A percentile compares a stretch with the other conserved stretches of the same genome.
Conservation (phyloP, 306 rosid species). For the Delonix regia region DNA sequence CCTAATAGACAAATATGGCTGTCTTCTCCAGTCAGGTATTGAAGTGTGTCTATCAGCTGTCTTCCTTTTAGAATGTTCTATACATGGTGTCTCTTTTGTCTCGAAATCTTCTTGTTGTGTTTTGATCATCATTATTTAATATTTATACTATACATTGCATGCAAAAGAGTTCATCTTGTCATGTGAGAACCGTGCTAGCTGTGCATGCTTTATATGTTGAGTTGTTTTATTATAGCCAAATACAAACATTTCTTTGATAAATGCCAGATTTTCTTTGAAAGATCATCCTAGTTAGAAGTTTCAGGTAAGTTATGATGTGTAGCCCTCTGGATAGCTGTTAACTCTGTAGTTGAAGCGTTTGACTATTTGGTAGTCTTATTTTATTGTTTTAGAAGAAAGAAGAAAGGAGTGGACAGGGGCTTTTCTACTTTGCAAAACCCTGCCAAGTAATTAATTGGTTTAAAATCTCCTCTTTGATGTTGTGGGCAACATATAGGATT, state of each 20-base stretch:
- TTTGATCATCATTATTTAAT: not conserved
- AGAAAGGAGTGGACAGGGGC: not conserved
- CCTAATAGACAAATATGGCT: slow-evolving; percentile 78
- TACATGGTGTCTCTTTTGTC: not conserved
- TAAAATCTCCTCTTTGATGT: slow-evolving; percentile 12
- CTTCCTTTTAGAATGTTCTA: not conserved
- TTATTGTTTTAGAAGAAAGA: slow-evolving; percentile 10
- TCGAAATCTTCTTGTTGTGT: not conserved
- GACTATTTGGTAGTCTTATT: slow-evolving; percentile 1
- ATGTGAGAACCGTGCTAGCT: not conserved
- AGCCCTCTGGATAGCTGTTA: not conserved
- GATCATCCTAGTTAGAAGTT: not conserved
- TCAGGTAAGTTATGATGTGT: not conserved
- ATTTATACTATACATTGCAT: not conserved
- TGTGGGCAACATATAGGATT: slow-evolving; percentile 3
- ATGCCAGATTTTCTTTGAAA: not conserved
- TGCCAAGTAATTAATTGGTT: not conserved
- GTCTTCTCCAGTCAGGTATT: slow-evolving; percentile 80
- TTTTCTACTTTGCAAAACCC: not conserved
- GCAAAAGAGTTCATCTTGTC: slow-evolving; percentile 1
- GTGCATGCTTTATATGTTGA: not conserved
- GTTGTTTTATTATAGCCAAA: not conserved
- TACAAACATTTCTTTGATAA: not conserved
- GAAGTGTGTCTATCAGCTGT: not conserved
- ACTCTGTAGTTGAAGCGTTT: slow-evolving; percentile 6